Evolutionary conservation across 805 yeast species (phyloP), one percentile per base, ranked within the genome.

Genomic region (Wickerhamomyces bovis): DNA sequence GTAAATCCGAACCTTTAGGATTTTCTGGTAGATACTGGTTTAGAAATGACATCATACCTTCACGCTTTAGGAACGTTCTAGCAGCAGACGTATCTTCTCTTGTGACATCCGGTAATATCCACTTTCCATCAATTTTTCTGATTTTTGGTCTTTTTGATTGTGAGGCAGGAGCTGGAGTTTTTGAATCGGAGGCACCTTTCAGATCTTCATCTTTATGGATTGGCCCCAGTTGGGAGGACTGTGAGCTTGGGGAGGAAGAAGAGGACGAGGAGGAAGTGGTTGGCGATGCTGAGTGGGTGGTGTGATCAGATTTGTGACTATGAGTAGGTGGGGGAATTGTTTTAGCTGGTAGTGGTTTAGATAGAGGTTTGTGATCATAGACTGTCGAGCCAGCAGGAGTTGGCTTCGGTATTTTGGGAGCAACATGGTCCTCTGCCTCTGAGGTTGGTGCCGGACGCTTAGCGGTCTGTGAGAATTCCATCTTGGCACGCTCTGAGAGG

Each of bases 41-140:
- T 39, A 88, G 61, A 55, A 89, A 89, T 47, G 66, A 62, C 49
- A 72, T 65, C 28, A 77, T 70, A 0, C 96, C 96, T 48, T 76
- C 62, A 4, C 66, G 60, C 56, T 83, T 84, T 44, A 89, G 64
- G 55, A 57, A 80, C 42, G 70, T 68, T 47, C 83, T 70, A 1
- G 80, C 78, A 42, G 67, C 70, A 8, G 70, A 59, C 13, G 76
- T 67, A 26, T 69, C 69, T 25, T 71, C 74, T 40, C 70, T 72
- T 2, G 77, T 64, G n/a, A 67, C 60, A 6, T 47, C 42, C 2
- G 75, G 76, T 18, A 65, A 53, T 4, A 55, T 49, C 56, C 64
- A 69, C 47, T 64, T 63, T 2, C 67, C 67, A 15, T 67, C 62
- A 8, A 69, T 57, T 22, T 53, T 53, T 19, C 30, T 42, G 20